Conservation (phyloP, 1,284 basidiomycete genomes). For the Fomitopsis pinicola region DNA sequence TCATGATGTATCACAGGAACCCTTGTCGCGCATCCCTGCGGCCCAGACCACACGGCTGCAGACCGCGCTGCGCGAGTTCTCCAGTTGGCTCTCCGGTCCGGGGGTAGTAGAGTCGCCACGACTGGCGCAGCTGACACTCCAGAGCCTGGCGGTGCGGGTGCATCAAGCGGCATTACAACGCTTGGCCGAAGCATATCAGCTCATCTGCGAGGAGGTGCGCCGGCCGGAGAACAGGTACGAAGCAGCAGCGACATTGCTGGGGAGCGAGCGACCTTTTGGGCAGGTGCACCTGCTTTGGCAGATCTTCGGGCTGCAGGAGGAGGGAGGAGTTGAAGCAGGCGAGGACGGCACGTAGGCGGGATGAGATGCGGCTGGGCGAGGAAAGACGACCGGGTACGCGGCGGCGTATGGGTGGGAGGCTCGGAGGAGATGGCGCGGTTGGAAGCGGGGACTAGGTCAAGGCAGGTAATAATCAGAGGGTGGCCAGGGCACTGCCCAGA, state of each 20-base stretch:
- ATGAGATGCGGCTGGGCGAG: neutral
- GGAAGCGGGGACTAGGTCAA: neutral
- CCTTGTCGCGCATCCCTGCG: constrained; percentile 59
- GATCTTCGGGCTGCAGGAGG: constrained; percentile 65
- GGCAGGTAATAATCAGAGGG: no score
- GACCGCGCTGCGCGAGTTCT: constrained; percentile 53
- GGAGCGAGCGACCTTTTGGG: constrained; percentile 80
- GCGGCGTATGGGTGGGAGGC: neutral
- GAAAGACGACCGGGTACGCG: neutral
- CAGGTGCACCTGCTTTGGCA: constrained; percentile 68
- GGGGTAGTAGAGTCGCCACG: constrained; percentile 78
- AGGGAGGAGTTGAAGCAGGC: neutral
- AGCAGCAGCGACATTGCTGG: constrained; percentile 81
- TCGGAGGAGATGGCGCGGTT: neutral
- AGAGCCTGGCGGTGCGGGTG: constrained; percentile 61
- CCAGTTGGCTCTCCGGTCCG: constrained; percentile 61
- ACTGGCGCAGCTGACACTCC: constrained; percentile 67
- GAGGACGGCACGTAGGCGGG: neutral
- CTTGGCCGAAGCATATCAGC: constrained; percentile 65
- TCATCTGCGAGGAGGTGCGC: constrained; percentile 71
- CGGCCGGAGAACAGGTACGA: constrained; percentile 80
- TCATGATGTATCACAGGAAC: constrained; percentile 45
- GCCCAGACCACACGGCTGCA: constrained; percentile 55
- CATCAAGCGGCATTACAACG: constrained; percentile 71
- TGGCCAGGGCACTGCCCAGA: no score